Evolutionary conservation across 1,139 yeast genomes (phyloP).

Genomic region (Pneumocystis oryctolagi): DNA sequence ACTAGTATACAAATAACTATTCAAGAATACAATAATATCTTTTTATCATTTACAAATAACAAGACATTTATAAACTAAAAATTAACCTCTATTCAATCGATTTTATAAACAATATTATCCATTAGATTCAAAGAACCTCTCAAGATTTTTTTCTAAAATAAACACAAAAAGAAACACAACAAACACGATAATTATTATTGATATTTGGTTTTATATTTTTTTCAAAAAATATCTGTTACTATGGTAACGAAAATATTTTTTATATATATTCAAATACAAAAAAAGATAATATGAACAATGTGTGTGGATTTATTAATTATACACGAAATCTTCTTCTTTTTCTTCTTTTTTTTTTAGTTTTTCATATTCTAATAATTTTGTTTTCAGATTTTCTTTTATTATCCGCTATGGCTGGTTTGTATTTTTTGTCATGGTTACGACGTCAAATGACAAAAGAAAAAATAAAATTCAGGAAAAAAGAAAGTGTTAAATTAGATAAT

Average conservation of each 20-base stretch:
- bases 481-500: background rate
- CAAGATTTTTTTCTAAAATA: too few relatives aligned
- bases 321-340: background rate
- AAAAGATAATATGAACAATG: background rate
- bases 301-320: too few relatives aligned
- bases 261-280: background rate
- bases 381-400: background rate
- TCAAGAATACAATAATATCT: background rate
- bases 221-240: background rate
- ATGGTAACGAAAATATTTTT: background rate
- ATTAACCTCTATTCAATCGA: too few relatives aligned
- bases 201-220: background rate
- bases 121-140: too few relatives aligned
- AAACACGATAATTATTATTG: background rate
- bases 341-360: too few relatives aligned
- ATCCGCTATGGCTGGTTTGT: conserved; percentile 1
- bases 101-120: too few relatives aligned
- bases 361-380: background rate
- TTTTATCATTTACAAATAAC: background rate
- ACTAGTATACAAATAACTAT: background rate
- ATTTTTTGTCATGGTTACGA: background rate
- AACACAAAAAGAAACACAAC: background rate
- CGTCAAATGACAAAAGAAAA: background rate
- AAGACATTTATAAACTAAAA: too few relatives aligned
- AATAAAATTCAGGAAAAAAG: background rate